These are phyloP conservation scores for Trichoderma afroharzianum DNA, from an alignment of 2,329 filamentous ascomycete genomes.

Conservation along the genomic window DNA sequence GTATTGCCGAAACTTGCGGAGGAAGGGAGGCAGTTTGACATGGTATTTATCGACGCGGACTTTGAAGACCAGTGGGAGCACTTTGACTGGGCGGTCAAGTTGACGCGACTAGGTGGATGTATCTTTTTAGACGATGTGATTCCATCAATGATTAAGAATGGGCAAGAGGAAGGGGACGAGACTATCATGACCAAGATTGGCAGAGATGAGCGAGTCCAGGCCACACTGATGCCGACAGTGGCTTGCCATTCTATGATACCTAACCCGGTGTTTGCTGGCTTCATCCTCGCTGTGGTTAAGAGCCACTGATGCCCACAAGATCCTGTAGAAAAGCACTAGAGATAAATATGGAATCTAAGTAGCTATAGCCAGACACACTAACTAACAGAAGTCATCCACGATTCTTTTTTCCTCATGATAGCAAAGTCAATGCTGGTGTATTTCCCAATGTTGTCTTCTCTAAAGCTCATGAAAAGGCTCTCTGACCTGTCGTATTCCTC, in stretches of 20 bases:
- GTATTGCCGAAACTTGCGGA: background rate
- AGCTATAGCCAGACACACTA: background rate
- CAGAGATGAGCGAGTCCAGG: background rate
- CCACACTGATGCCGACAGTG: background rate
- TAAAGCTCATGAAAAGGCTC: no score
- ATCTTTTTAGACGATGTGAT: background rate
- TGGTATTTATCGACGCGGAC: background rate
- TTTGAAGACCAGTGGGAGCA: conserved; percentile 1
- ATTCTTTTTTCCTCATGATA: no score
- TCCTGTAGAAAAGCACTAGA: background rate
- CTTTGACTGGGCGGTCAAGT: background rate
- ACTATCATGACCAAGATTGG: background rate
- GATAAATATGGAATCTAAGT: background rate
- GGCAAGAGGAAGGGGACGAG: background rate
- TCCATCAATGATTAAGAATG: background rate
- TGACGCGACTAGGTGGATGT: background rate
- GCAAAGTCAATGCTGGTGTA: no score
- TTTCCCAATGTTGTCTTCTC: no score
- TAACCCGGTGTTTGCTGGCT: background rate
- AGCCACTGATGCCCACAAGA: background rate
- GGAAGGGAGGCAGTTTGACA: background rate
- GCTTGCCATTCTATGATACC: background rate
- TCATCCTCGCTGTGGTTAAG: background rate
- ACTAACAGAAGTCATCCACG: no score
- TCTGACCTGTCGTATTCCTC: no score